phyloP scores from a whole-genome alignment of 345 rosid species.

The Geranium brycei region DNA sequence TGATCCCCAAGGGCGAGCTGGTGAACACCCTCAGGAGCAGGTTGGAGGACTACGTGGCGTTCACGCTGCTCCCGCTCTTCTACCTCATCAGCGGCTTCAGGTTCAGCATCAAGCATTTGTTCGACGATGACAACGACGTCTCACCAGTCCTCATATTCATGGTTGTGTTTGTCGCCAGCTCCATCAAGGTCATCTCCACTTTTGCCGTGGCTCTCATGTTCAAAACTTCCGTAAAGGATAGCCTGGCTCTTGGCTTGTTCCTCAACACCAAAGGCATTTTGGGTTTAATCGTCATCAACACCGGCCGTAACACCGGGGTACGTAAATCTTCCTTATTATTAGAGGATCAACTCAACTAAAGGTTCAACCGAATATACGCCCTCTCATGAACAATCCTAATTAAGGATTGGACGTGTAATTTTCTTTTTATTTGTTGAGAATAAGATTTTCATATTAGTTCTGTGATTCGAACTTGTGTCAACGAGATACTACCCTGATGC shows the following conservation, averaged over 20 bases:
- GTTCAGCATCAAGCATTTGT: constrained; percentile 7
- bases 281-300: constrained; percentile 34
- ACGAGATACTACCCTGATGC: too few relatives aligned
- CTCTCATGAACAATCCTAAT: too few relatives aligned
- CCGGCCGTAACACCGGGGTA: constrained; percentile 37
- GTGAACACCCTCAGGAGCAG: constrained; percentile 23
- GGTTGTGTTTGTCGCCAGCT: constrained; percentile 10
- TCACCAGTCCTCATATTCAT: background rate
- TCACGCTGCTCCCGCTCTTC: constrained; percentile 37
- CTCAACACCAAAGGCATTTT: constrained; percentile 64
- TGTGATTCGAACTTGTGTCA: background rate
- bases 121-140: background rate
- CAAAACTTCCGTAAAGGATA: constrained; percentile 25
- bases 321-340: too few relatives aligned
- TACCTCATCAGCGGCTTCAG: constrained; percentile 32
- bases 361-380: too few relatives aligned
- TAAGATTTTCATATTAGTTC: too few relatives aligned
- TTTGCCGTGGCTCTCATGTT: constrained; percentile 15
- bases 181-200: constrained; percentile 32
- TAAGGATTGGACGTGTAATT: too few relatives aligned
- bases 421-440: too few relatives aligned
- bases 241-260: constrained; percentile 33
- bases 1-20: constrained; percentile 33
- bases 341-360: too few relatives aligned
- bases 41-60: constrained; percentile 29